Conservation (phyloP, 352 stramenopile genomes). For the Pythium pyrilobum region DNA sequence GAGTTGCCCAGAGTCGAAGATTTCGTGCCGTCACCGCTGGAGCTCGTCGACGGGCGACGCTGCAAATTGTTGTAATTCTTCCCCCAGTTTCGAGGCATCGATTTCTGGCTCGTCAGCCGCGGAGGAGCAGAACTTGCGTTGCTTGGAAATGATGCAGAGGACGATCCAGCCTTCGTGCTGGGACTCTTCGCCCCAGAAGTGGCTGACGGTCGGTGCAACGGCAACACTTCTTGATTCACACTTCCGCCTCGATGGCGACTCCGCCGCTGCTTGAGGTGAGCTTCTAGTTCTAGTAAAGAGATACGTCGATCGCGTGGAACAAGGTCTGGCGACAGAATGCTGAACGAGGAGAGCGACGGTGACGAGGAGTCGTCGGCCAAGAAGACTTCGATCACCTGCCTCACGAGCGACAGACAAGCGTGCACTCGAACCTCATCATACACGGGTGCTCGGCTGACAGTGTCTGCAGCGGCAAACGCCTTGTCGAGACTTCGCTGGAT, state of each 20-base stretch:
- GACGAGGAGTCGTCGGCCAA: constrained; percentile 26
- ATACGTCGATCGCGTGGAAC: constrained; percentile 28
- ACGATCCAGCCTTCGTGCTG: constrained; percentile 13
- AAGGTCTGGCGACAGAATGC: constrained; percentile 52
- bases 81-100: constrained; percentile 60
- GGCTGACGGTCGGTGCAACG: constrained; percentile 2
- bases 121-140: neutral
- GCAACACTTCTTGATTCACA: constrained; percentile 1
- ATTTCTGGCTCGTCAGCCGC: constrained; percentile 25
- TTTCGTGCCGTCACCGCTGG: constrained; percentile 11
- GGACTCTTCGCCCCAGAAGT: constrained; percentile 20
- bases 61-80: constrained; percentile 39
- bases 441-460: neutral
- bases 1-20: neutral
- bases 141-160: constrained; percentile 3
- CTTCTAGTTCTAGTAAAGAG: constrained; percentile 48
- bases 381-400: constrained; percentile 56
- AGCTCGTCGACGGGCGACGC: constrained; percentile 13
- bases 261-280: constrained; percentile 44
- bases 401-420: constrained; percentile 43
- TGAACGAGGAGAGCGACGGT: constrained; percentile 16
- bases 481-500: constrained; percentile 18
- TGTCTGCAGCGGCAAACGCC: constrained; percentile 1
- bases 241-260: constrained; percentile 33
- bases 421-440: constrained; percentile 59